Conservation (phyloP, 495 filamentous ascomycete genomes). For the Hypoxylon crocopeplum region DNA sequence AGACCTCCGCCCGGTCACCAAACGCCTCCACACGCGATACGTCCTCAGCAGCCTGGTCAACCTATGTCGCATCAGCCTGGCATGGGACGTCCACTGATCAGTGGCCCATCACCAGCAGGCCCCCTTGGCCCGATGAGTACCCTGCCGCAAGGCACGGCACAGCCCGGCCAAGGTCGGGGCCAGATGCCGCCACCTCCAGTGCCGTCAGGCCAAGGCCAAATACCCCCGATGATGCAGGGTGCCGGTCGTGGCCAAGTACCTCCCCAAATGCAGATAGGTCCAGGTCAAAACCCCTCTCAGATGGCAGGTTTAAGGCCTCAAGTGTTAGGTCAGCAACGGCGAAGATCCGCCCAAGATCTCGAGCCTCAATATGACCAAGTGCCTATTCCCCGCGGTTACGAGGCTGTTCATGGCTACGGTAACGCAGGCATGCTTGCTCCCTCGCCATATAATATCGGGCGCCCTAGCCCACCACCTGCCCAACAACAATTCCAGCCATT, state of each 20-base stretch:
- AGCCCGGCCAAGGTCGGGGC: slow-evolving; percentile 31
- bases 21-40: slow-evolving; percentile 28
- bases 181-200: slow-evolving; percentile 19
- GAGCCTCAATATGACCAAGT: slow-evolving; percentile 54
- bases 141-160: slow-evolving; percentile 46
- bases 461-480: slow-evolving; percentile 18
- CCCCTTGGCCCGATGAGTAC: slow-evolving; percentile 32
- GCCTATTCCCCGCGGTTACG: slow-evolving; percentile 55
- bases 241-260: slow-evolving; percentile 16
- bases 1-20: slow-evolving; percentile 36
- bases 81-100: slow-evolving; percentile 1
- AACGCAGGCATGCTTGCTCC: slow-evolving; percentile 38
- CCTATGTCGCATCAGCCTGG: not conserved
- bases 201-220: slow-evolving; percentile 15
- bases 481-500: slow-evolving; percentile 24
- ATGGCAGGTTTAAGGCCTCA: slow-evolving; percentile 8
- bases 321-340: slow-evolving; percentile 5
- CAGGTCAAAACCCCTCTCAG: slow-evolving; percentile 14
- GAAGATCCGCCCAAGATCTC: slow-evolving; percentile 2
- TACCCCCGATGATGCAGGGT: slow-evolving; percentile 31
- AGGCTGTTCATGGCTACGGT: slow-evolving; percentile 54
- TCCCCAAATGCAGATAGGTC: slow-evolving; percentile 10
- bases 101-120: slow-evolving; percentile 13
- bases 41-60: slow-evolving; percentile 6
- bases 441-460: slow-evolving; percentile 46